Evolutionary conservation across 768 basidiomycete species (phyloP).

Genomic region (Cystofilobasidium capitatum): DNA sequence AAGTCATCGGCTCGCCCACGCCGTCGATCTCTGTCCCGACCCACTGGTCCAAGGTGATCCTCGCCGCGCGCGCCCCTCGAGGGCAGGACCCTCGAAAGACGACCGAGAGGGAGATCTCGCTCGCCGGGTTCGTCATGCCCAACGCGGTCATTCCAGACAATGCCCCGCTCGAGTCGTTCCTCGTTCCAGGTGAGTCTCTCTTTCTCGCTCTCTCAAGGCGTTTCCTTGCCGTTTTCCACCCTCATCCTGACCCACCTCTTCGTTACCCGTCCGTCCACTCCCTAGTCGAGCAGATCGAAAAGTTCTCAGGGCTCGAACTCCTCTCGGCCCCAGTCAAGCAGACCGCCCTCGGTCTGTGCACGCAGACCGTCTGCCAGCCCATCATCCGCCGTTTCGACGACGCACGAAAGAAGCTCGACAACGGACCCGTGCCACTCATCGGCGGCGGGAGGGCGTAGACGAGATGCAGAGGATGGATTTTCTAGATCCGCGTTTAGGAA

Average conservation of each 20-base stretch:
- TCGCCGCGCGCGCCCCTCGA: constrained; percentile 54
- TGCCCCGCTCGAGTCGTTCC: constrained; percentile 65
- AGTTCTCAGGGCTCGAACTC: constrained; percentile 74
- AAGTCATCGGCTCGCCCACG: constrained; percentile 78
- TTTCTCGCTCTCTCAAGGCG: neutral
- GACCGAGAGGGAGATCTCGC: constrained; percentile 52
- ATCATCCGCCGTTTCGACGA: constrained; percentile 86
- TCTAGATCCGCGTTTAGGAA: no score
- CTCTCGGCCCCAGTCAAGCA: constrained; percentile 71
- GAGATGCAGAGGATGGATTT: no score
- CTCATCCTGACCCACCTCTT: neutral
- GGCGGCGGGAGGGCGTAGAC: neutral
- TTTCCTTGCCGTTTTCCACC: neutral
- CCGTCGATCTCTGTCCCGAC: constrained; percentile 89
- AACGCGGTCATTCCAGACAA: constrained; percentile 87
- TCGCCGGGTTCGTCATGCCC: constrained; percentile 91
- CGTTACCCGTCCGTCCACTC: constrained; percentile 3
- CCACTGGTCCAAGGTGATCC: constrained; percentile 92
- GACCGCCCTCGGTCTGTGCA: constrained; percentile 74
- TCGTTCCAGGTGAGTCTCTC: constrained; percentile 58
- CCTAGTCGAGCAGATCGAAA: constrained; percentile 86
- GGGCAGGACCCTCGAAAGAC: constrained; percentile 14
- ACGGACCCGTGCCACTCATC: neutral
- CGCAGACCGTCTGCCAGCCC: constrained; percentile 76
- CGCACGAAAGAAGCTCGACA: constrained; percentile 1